phyloP scores from a whole-genome alignment of 1,139 yeast genomes.

The Meyerozyma athensensis region DNA sequence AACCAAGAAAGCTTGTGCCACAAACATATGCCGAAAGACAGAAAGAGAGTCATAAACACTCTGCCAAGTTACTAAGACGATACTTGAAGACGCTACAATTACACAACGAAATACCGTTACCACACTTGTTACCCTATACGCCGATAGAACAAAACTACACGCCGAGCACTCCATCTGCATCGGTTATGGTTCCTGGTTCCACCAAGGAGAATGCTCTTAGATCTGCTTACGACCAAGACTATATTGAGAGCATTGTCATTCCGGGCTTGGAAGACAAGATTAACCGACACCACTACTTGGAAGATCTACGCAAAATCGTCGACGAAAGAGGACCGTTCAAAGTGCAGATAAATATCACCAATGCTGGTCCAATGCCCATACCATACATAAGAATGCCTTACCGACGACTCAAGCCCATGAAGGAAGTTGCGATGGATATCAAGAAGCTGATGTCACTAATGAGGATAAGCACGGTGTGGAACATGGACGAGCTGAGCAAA shows the following conservation, averaged over 20 bases:
- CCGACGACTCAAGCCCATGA: slow-evolving; percentile 16
- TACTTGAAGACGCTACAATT: slow-evolving; percentile 28
- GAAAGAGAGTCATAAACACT: slow-evolving; percentile 13
- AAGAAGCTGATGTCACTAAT: slow-evolving; percentile 24
- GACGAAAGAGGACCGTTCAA: slow-evolving; percentile 35
- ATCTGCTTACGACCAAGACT: slow-evolving; percentile 30
- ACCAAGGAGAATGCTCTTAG: slow-evolving; percentile 16
- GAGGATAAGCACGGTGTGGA: slow-evolving; percentile 29
- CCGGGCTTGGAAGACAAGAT: slow-evolving; percentile 35
- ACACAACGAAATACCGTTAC: slow-evolving; percentile 26
- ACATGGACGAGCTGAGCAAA: slow-evolving; percentile 9
- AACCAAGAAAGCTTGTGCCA: no score
- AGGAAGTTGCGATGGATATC: slow-evolving; percentile 28
- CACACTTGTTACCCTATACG: slow-evolving; percentile 31
- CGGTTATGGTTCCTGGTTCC: slow-evolving; percentile 19
- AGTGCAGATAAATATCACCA: slow-evolving; percentile 26
- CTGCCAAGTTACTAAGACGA: slow-evolving; percentile 20
- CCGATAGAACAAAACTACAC: slow-evolving; percentile 10
- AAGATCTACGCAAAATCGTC: slow-evolving; percentile 17
- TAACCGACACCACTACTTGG: slow-evolving; percentile 25
- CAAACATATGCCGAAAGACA: no score
- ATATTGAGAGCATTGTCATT: slow-evolving; percentile 30
- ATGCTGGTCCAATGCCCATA: slow-evolving; percentile 29
- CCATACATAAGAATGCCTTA: slow-evolving; percentile 29
- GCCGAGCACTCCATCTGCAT: slow-evolving; percentile 7